Evolutionary conservation across 2,329 filamentous ascomycete genomes (phyloP), one percentile per base, ranked within the genome.

Genomic region (Ophiostoma australiae): DNA sequence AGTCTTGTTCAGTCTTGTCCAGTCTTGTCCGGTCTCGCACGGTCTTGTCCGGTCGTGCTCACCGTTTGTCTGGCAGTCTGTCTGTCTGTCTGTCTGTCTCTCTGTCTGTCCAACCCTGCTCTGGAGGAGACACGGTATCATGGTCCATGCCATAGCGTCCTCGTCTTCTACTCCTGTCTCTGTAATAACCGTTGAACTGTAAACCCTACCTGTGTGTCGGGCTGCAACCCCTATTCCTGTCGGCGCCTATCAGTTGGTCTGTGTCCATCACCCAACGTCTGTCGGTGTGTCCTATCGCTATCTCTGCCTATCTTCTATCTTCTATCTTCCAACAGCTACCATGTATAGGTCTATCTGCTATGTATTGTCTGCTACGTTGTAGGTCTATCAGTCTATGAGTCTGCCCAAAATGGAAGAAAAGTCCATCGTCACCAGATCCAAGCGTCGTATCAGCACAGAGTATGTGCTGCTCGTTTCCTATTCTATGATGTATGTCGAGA

Each of bases 361-460:
- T 13, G n/a, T 58, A 48, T 23, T 11, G n/a, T 8, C 23, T n/a
- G n/a, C n/a, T n/a, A n/a, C n/a, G n/a, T n/a, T n/a, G n/a, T 41
- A 41, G 10, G 15, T 41, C 13, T 63, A 63, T 63, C 58, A 63
- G 13, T 52, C 17, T 15, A 52, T 41, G 15, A 11, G 15, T 41
- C 39, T 41, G 44, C 58, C 58, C 27, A 63, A 63, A 63, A 20
- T 27, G 58, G 58, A 63, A 33, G 27, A 63, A 61, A 61, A 17
- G 55, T 61, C 23, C 55, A 58, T 58, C 52, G 23, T 58, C 52
- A 58, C 52, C 52, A 58, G 23, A 58, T 27, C 52, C n/a, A 58
- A 27, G n/a, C 52, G 23, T 58, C 52, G 10, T 58, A 27, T 58
- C 52, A 27, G 11, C 10, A 58, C 23, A 39, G n/a, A n/a, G n/a